Evolutionary conservation across 2,329 filamentous ascomycete species (phyloP), one percentile per base, ranked within the genome.

Genomic region (Sclerotiophoma versabilis): DNA sequence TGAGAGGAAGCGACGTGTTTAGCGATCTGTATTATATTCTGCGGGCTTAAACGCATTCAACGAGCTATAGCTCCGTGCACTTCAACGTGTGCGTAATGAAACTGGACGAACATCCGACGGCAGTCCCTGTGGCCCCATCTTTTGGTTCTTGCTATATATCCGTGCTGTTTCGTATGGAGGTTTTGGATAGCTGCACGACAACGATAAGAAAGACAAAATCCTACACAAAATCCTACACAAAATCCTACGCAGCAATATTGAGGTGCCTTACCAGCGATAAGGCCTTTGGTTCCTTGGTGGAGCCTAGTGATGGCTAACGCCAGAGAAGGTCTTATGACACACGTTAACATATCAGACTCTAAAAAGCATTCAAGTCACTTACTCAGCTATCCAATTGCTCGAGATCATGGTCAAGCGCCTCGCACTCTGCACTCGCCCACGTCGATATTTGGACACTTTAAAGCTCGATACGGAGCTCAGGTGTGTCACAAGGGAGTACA

Each of bases 31-130:
- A 54, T 39, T 14, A 49, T 45, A 54, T 36, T 30, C 14, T 33
- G 34, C 39, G 34, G 49, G 45, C 46, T 36, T 45, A 14, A 45
- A 39, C 37, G 27, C 19, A 30, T 46, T 54, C 45, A 49, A 54
- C 45, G 51, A 54, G 51, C 51, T 36, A 45, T 49, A 33, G 52
- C 52, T 50, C 46, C 42, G 52, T 41, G 26, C 52, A 50, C 41
- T 47, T 56, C 47, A 56, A 56, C 52, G 46, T 56, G 47, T 43
- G 52, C 47, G 29, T 55, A 50, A 50, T 47, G 20, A 30, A 36
- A 54, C 10, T 14, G 38, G 30, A 27, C 30, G 8, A 33, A 34
- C 5, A 30, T 27, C 19, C 36, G 12, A 32, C 32, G 29, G 26
- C n/a, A 41, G 5, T 25, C 22, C n/a, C n/a, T n/a, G n/a, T n/a